Evolutionary conservation across 768 basidiomycete species (phyloP).

Genomic region (Pleurotus eryngii): DNA sequence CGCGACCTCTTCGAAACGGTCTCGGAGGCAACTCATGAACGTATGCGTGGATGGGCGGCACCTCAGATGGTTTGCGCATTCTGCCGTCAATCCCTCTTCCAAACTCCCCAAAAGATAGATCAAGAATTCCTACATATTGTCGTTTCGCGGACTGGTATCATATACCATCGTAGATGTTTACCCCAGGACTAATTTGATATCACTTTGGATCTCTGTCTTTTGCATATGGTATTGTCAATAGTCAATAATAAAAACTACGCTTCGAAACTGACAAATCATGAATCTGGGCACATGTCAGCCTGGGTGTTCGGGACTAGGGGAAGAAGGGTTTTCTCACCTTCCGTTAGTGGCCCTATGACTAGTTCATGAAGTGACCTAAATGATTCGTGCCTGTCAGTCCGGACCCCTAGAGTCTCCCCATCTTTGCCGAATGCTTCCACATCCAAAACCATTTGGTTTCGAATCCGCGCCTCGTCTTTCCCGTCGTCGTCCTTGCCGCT

Average conservation of each 20-base stretch:
- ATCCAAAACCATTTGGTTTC: constrained; percentile 79
- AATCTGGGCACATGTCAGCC: too few relatives aligned
- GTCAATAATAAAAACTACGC: background rate
- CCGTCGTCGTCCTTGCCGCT: constrained; percentile 60
- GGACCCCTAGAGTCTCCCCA: constrained; percentile 64
- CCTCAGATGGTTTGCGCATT: constrained; percentile 43
- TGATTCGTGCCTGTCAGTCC: constrained; percentile 46
- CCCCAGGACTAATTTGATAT: constrained; percentile 13
- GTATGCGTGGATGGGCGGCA: constrained; percentile 60
- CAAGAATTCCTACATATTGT: constrained; percentile 30
- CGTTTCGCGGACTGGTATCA: constrained; percentile 55
- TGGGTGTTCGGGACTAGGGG: too few relatives aligned
- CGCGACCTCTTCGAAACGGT: constrained; percentile 79
- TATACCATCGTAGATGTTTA: constrained; percentile 51
- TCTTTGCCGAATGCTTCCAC: constrained; percentile 83
- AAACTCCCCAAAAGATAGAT: constrained; percentile 9
- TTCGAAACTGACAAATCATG: background rate
- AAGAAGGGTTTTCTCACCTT: constrained; percentile 24
- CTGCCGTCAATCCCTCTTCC: constrained; percentile 47
- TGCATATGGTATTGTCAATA: background rate
- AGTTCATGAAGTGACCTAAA: constrained; percentile 58
- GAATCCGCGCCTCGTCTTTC: constrained; percentile 87
- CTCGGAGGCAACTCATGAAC: constrained; percentile 54
- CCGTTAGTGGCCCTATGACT: constrained; percentile 41
- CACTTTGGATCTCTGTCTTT: background rate